Base-by-base conservation (phyloP, 2,329 filamentous ascomycete genomes). In the Beauveria asiatica region DNA sequence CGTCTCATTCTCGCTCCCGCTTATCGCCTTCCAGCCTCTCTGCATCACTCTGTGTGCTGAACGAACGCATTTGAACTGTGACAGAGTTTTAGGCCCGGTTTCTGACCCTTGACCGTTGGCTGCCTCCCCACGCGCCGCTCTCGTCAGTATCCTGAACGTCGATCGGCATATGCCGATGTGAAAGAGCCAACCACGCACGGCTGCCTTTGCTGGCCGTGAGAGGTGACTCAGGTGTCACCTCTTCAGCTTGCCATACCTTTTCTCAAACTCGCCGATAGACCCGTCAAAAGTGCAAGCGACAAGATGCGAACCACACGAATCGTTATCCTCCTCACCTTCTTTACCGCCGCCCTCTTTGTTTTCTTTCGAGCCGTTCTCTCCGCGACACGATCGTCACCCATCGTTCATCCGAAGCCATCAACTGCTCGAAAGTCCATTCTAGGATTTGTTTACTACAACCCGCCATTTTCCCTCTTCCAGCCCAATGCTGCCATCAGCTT, bases 401-500 rank as follows among this genome's bases (percentile, higher is more conserved):
- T 55, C 41, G n/a, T 27, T 45, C 59, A 19, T 21, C 39, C 45
- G 37, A 44, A 56, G 27, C 46, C 52, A 10, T 48, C 27, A 27
- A 53, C n/a, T n/a, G 55, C 66, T 27, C 62, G 63, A 49, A 68
- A 66, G 49, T 68, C 70, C 7, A 64, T 72, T 44, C 72, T 72
- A 65, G 68, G 72, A 44, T 76, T 90, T 64, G 85, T 90, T 73
- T 87, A 87, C 64, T 89, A 90, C 73, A 85, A 85, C 62, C 80
- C 86, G 5, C 87, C 92, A 1, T 90, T 92, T 64, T 92, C 90
- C 21, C 84, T 99, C 23, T 99, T 99, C 71, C 92, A 93, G 5
- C 92, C 92, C 3, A 96, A 94, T 65, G 94, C 94, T 52, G 89
- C 95, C 68, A 97, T 99, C 71, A 96, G 90, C 73, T 82, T 99